Base-by-base conservation (phyloP, 2,329 filamentous ascomycete species). In the Clonostachys sp. region DNA sequence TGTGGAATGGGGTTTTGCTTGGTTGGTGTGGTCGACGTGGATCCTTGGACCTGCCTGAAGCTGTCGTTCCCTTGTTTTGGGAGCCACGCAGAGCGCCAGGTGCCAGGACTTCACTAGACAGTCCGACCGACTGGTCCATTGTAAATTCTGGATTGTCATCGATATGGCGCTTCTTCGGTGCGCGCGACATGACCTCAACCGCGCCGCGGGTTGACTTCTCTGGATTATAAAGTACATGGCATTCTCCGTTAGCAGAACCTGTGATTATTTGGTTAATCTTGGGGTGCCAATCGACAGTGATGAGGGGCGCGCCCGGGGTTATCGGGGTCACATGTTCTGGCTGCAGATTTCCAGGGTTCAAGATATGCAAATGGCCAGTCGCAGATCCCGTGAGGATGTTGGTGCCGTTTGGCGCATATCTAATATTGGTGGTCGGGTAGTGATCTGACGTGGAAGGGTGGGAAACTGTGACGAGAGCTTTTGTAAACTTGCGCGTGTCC, bases 191-290 rank as follows among this genome's bases (percentile, higher is more conserved):
- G 54, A 97, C 87, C 50, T 89, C 84, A 47, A 91, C 84, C 5
- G 91, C 94, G 49, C 94, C 94, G 51, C 83, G 84, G 12, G 65
- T 78, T 18, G 94, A 99, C 56, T 83, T 84, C n/a, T 75, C 81
- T 3, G 94, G 94, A 60, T 88, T 92, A 72, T 94, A 99, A 43
- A 99, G 84, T 40, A 97, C 80, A 59, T 91, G 92, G 0, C 88
- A 91, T 66, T 95, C 88, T 48, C 86, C 84, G 60, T 96, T 96
- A 45, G 90, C 90, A 42, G 92, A 96, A 49, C 91, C 92, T 9
- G 92, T 95, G 53, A 97, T 68, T 59, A 99, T 96, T 62, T 99
- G 94, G 63, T 99, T 97, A 61, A 99, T 83, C 66, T 91, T 95
- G 17, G 87, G 78, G 60, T 99, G 92, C 94, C 94, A 99, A 52